Evolutionary conservation across 2,329 filamentous ascomycete genomes (phyloP).

Genomic region (Escovopsis weberi): DNA sequence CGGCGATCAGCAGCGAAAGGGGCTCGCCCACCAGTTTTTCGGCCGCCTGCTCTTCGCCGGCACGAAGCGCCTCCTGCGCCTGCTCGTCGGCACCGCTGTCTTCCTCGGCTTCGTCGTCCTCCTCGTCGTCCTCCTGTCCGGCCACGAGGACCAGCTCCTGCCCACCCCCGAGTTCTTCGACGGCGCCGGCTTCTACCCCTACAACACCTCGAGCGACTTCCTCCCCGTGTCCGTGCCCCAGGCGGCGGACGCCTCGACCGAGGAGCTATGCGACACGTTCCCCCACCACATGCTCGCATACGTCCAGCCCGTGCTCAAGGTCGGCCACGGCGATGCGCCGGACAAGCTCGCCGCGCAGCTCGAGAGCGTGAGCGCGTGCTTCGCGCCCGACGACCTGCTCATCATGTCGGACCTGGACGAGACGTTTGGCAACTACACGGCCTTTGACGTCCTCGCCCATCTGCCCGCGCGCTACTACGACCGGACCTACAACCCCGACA

Average conservation of each 20-base stretch:
- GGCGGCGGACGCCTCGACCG: slow-evolving; percentile 10
- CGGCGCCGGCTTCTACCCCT: slow-evolving; percentile 11
- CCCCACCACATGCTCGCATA: slow-evolving; percentile 17
- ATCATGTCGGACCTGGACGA: slow-evolving; percentile 38
- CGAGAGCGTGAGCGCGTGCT: slow-evolving; percentile 36
- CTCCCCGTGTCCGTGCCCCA: slow-evolving; percentile 14
- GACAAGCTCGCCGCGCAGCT: slow-evolving; percentile 27
- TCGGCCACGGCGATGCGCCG: slow-evolving; percentile 16
- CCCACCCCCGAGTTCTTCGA: not conserved
- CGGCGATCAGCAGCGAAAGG: slow-evolving; percentile 3
- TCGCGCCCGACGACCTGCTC: slow-evolving; percentile 25
- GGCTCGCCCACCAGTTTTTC: slow-evolving; percentile 17
- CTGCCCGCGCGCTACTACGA: slow-evolving; percentile 26
- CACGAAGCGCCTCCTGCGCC: too few species aligned
- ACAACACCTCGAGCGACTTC: slow-evolving; percentile 16
- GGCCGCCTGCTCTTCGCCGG: slow-evolving; percentile 9
- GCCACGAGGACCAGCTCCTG: not conserved
- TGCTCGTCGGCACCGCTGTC: slow-evolving; percentile 10
- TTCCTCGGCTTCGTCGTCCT: slow-evolving; percentile 11
- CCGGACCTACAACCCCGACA: slow-evolving; percentile 18
- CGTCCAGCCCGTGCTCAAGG: slow-evolving; percentile 20
- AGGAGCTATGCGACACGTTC: slow-evolving; percentile 18
- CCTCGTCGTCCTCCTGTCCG: slow-evolving; percentile 12
- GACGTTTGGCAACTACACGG: slow-evolving; percentile 24
- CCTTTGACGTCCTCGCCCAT: slow-evolving; percentile 30